Evolutionary conservation across 1,284 basidiomycete species (phyloP).

Genomic region (Thecaphora thlaspeos): DNA sequence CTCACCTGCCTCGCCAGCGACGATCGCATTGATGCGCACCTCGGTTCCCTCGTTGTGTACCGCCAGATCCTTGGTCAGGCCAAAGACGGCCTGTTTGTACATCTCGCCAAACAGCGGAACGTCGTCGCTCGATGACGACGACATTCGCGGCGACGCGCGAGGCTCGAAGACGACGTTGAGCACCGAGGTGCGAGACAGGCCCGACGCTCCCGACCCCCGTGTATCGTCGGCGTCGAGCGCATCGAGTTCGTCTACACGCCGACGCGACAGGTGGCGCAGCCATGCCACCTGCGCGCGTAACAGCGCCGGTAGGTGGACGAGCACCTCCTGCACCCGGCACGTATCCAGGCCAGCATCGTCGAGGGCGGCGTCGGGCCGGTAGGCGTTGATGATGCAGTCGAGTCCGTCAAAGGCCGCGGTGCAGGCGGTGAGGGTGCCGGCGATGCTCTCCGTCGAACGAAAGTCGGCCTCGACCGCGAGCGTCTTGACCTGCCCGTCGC

Average conservation of each 20-base stretch:
- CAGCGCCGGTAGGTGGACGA: neutral
- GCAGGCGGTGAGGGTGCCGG: neutral
- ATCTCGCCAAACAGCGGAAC: neutral
- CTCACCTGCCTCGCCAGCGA: neutral
- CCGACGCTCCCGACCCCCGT: neutral
- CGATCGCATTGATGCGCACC: slow-evolving; percentile 4
- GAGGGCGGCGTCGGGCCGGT: neutral
- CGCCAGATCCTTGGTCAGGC: neutral
- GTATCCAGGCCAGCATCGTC: neutral
- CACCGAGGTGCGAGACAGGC: neutral
- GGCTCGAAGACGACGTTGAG: slow-evolving; percentile 1
- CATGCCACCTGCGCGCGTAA: neutral
- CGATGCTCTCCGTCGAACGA: neutral
- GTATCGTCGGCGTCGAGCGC: neutral
- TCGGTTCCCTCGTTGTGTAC: neutral
- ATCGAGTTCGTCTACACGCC: neutral
- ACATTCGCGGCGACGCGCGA: neutral
- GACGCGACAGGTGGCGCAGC: neutral
- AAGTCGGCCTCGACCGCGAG: neutral
- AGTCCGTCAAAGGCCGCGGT: neutral
- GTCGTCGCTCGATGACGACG: neutral
- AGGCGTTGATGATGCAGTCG: slow-evolving; percentile 12
- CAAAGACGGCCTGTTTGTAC: neutral
- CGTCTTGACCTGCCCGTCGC: neutral
- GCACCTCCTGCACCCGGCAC: neutral